phyloP scores from a whole-genome alignment of 495 filamentous ascomycete genomes.

The Melanomma pulvis-pyrius region DNA sequence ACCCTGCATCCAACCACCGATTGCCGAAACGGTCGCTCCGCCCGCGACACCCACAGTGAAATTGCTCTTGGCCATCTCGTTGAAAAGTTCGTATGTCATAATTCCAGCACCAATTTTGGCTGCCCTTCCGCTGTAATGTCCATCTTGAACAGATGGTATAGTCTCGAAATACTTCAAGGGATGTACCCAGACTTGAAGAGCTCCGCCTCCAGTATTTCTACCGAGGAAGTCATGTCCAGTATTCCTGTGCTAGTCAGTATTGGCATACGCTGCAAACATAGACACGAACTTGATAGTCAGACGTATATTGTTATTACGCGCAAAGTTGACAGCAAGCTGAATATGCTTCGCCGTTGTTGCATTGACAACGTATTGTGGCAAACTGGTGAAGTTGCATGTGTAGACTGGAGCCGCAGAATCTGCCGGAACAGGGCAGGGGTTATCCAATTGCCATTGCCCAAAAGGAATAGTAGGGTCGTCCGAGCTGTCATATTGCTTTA shows the following conservation, averaged over 20 bases:
- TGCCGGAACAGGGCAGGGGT: slow-evolving; percentile 25
- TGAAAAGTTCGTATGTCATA: slow-evolving; percentile 18
- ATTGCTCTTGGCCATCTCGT: slow-evolving; percentile 18
- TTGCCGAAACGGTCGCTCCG: slow-evolving; percentile 16
- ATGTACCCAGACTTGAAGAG: slow-evolving; percentile 52
- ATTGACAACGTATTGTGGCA: slow-evolving; percentile 27
- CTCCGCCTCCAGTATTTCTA: slow-evolving; percentile 53
- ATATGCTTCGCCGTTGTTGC: slow-evolving; percentile 27
- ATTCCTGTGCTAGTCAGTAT: slow-evolving; percentile 40
- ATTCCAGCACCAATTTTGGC: slow-evolving; percentile 21
- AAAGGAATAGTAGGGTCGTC: slow-evolving; percentile 22
- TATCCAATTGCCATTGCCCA: slow-evolving; percentile 23
- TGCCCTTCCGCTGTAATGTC: slow-evolving; percentile 25
- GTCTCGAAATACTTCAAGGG: slow-evolving; percentile 53
- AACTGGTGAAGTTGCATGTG: slow-evolving; percentile 23
- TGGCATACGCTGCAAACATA: not conserved
- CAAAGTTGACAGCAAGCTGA: slow-evolving; percentile 35
- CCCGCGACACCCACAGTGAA: slow-evolving; percentile 24
- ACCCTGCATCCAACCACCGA: slow-evolving; percentile 31
- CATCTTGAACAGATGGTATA: slow-evolving; percentile 41
- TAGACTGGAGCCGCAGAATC: not conserved
- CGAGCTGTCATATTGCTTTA: slow-evolving; percentile 5
- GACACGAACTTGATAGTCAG: slow-evolving; percentile 28
- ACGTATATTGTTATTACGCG: slow-evolving; percentile 34
- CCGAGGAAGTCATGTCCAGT: slow-evolving; percentile 59